Percentiles rank a stretch among this genome's conserved stretches.
Conservation (phyloP, 441 rosid genomes). For the Sinapis alba region DNA sequence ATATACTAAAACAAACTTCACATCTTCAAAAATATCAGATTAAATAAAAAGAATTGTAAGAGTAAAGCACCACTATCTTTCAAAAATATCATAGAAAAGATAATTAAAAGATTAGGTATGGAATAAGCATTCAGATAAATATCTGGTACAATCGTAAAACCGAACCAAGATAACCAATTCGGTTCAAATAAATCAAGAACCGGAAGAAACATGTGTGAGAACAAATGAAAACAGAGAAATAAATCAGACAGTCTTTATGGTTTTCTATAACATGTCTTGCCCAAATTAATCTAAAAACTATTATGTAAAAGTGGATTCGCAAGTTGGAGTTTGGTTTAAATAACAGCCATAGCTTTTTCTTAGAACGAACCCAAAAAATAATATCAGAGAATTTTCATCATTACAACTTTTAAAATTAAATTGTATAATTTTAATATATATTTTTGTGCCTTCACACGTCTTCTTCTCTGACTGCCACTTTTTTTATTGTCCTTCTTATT, state of each 20-base stretch:
- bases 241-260: constrained; percentile 26
- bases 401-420: constrained; percentile 11
- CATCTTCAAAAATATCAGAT: not conserved
- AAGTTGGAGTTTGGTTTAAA: constrained; percentile 43
- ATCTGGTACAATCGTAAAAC: constrained; percentile 4
- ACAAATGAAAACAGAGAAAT: constrained; percentile 10
- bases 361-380: constrained; percentile 28
- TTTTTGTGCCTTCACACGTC: constrained; percentile 38
- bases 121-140: constrained; percentile 6
- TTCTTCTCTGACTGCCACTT: constrained; percentile 38
- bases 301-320: constrained; percentile 16
- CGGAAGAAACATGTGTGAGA: constrained; percentile 33
- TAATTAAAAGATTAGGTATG: not conserved
- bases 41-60: not conserved
- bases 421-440: not conserved
- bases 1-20: not conserved
- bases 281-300: constrained; percentile 26
- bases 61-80: not conserved
- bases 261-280: constrained; percentile 27
- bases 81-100: not conserved
- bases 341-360: constrained; percentile 42
- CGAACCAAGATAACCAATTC: not conserved
- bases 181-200: constrained; percentile 9
- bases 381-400: constrained; percentile 44
- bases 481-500: constrained; percentile 18